These are phyloP conservation scores for Fusarium palustre DNA, from an alignment of 2,329 filamentous ascomycete genomes.

Conservation along the genomic window DNA sequence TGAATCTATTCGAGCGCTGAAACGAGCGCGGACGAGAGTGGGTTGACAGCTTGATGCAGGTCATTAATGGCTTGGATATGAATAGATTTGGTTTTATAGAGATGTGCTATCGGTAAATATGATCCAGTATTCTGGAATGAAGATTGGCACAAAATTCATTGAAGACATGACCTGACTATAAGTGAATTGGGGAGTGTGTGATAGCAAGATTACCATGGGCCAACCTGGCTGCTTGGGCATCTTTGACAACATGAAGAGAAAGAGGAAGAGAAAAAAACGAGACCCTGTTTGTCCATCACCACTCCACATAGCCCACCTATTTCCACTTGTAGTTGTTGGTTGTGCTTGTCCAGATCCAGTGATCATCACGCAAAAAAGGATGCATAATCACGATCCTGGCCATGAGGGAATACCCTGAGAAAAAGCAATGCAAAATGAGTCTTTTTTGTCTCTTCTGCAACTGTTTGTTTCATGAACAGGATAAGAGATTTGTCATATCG, in stretches of 20 bases:
- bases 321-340: background rate
- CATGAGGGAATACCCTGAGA: conserved; percentile 6
- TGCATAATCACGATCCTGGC: conserved; percentile 26
- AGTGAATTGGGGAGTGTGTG: background rate
- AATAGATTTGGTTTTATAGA: background rate
- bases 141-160: background rate
- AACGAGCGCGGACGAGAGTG: conserved; percentile 1
- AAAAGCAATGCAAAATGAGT: conserved; percentile 6
- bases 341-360: conserved; percentile 12
- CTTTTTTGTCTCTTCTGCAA: background rate
- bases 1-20: background rate
- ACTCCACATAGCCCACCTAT: conserved; percentile 18
- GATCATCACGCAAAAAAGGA: conserved; percentile 25
- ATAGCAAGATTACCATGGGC: conserved; percentile 12
- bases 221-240: conserved; percentile 25
- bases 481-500: conserved; percentile 1
- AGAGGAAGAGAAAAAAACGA: conserved; percentile 3
- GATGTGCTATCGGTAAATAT: background rate
- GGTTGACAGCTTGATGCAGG: background rate
- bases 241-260: conserved; percentile 1
- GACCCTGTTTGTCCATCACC: conserved; percentile 21
- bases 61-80: background rate
- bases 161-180: background rate
- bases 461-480: background rate
- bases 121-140: background rate